Conservation (phyloP, 345 rosid genomes). For the Salix brachista region DNA sequence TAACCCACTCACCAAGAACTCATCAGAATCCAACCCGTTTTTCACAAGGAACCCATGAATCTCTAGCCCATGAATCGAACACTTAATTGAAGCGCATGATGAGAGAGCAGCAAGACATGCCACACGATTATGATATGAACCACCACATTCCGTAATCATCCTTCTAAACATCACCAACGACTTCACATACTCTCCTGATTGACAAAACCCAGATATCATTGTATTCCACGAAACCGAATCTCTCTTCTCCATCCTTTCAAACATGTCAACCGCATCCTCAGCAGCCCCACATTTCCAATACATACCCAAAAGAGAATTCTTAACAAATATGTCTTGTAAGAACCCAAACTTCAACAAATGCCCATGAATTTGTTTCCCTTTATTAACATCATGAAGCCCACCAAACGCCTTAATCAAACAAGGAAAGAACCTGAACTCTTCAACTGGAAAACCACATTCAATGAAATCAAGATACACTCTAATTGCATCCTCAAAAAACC, state of each 20-base stretch:
- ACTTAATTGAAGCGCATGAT: slow-evolving; percentile 28
- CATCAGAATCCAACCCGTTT: slow-evolving; percentile 26
- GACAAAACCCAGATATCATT: slow-evolving; percentile 37
- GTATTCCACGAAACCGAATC: slow-evolving; percentile 45
- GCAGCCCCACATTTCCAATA: slow-evolving; percentile 29
- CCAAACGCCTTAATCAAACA: slow-evolving; percentile 42
- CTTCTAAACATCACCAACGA: slow-evolving; percentile 25
- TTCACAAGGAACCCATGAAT: slow-evolving; percentile 39
- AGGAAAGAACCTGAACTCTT: slow-evolving; percentile 32
- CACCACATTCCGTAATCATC: slow-evolving; percentile 26
- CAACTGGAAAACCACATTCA: slow-evolving; percentile 29
- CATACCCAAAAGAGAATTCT: slow-evolving; percentile 31
- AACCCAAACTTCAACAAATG: slow-evolving; percentile 35
- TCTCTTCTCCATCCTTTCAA: slow-evolving; percentile 33
- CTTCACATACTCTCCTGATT: slow-evolving; percentile 17
- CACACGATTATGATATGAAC: slow-evolving; percentile 18
- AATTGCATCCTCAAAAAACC: slow-evolving; percentile 37
- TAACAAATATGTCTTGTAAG: slow-evolving; percentile 27
- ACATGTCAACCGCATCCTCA: slow-evolving; percentile 27
- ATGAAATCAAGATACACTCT: slow-evolving; percentile 29
- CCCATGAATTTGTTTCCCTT: slow-evolving; percentile 37
- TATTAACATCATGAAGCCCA: slow-evolving; percentile 21
- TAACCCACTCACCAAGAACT: slow-evolving; percentile 34
- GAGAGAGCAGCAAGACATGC: slow-evolving; percentile 37
- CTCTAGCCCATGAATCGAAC: slow-evolving; percentile 33